These are phyloP conservation scores for Globisporangium abappressorium DNA, from an alignment of 352 stramenopile genomes.

Conservation along the genomic window DNA sequence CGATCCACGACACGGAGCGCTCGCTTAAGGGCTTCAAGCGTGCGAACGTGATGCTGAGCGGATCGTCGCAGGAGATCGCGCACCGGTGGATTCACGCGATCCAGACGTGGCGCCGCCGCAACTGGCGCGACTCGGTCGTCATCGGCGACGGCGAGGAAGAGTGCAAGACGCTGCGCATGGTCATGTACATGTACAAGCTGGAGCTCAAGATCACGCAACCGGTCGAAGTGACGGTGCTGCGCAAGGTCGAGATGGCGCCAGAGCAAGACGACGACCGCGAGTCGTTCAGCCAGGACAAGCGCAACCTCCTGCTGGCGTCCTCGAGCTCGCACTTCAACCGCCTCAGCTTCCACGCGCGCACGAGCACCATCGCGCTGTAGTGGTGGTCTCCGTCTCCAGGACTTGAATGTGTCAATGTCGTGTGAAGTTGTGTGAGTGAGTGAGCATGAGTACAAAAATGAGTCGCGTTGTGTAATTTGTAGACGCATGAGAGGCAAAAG, in stretches of 20 bases:
- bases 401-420: background rate
- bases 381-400: background rate
- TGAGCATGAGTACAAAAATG: background rate
- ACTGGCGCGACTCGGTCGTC: slow-evolving; percentile 68
- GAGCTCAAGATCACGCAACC: slow-evolving; percentile 54
- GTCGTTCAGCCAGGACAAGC: slow-evolving; percentile 11
- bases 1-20: slow-evolving; percentile 70
- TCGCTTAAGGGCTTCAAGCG: slow-evolving; percentile 64
- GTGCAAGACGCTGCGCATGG: slow-evolving; percentile 51
- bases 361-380: slow-evolving; percentile 19
- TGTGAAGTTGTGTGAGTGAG: background rate
- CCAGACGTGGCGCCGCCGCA: slow-evolving; percentile 71
- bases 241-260: slow-evolving; percentile 44
- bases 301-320: slow-evolving; percentile 17
- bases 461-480: background rate
- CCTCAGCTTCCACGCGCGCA: slow-evolving; percentile 12
- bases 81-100: slow-evolving; percentile 66
- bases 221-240: slow-evolving; percentile 43
- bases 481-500: background rate
- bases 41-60: slow-evolving; percentile 52
- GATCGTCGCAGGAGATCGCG: slow-evolving; percentile 41
- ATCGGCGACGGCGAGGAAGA: slow-evolving; percentile 68
- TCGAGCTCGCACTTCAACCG: slow-evolving; percentile 15
- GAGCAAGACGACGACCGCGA: slow-evolving; percentile 24
- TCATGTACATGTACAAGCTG: slow-evolving; percentile 67